These are phyloP conservation scores for Perkinsus chesapeaki DNA, from an alignment of 169 alveolate genomes.

Conservation along the genomic window DNA sequence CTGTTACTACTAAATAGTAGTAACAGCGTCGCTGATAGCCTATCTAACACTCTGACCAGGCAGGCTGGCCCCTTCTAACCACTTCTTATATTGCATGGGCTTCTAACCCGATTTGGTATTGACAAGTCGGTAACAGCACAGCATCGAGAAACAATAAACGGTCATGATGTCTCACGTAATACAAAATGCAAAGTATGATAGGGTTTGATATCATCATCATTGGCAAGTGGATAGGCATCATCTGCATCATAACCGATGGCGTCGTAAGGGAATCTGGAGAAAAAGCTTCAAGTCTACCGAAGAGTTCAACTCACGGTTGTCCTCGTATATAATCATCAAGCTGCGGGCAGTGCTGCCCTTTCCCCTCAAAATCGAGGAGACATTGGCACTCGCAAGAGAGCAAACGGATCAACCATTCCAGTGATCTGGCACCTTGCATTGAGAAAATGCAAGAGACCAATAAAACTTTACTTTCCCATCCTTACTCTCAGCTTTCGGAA, in stretches of 20 bases:
- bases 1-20: no score
- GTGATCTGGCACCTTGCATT: neutral
- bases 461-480: neutral
- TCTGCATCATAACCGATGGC: neutral
- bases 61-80: no score
- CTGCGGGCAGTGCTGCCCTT: neutral
- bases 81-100: no score
- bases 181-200: neutral
- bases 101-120: no score
- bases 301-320: neutral
- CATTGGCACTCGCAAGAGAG: neutral
- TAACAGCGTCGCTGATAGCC: no score
- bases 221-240: neutral
- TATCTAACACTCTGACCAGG: no score
- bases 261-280: neutral
- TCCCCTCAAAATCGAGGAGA: neutral
- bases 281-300: neutral
- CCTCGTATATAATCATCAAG: neutral
- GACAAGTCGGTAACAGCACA: no score
- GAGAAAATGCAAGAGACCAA: neutral
- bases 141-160: no score
- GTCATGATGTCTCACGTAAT: neutral
- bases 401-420: neutral
- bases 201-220: neutral
- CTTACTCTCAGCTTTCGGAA: neutral